These are phyloP conservation scores for Xenoacremonium recifei DNA, from an alignment of 2,329 filamentous ascomycete genomes.

Conservation along the genomic window DNA sequence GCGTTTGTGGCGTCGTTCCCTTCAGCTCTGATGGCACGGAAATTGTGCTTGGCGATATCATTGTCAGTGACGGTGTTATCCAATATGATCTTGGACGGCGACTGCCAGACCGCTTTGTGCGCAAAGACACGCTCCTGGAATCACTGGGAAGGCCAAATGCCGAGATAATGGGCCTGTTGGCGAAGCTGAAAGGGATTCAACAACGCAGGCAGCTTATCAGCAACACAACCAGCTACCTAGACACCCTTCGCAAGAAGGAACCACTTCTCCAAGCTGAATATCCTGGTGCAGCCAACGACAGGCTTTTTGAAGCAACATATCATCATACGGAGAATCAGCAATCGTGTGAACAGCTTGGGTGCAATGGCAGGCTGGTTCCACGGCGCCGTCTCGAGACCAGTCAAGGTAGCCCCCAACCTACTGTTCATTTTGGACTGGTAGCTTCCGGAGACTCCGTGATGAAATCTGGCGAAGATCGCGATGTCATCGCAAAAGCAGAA, in stretches of 20 bases:
- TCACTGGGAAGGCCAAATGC: conserved; percentile 16
- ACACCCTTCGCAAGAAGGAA: not conserved
- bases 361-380: not conserved
- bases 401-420: conserved; percentile 3
- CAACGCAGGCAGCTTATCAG: conserved; percentile 1
- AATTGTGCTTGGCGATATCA: conserved; percentile 24
- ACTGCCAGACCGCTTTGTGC: conserved; percentile 15
- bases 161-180: conserved; percentile 20
- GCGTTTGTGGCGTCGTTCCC: conserved; percentile 21
- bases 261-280: not conserved
- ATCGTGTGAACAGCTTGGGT: not conserved
- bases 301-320: not conserved
- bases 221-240: not conserved
- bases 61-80: conserved; percentile 26
- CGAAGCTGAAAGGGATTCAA: conserved; percentile 14
- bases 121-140: conserved; percentile 20
- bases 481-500: conserved; percentile 27
- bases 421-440: conserved; percentile 31
- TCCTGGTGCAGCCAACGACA: not conserved
- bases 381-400: not conserved
- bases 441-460: conserved; percentile 39
- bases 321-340: not conserved
- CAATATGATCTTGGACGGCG: conserved; percentile 30
- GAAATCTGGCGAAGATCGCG: conserved; percentile 33
- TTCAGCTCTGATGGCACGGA: conserved; percentile 8